A percentile compares a stretch with the other conserved stretches of the same genome.
Evolutionary conservation across 2,329 filamentous ascomycete species (phyloP).

Genomic region (Colletotrichum sidae): DNA sequence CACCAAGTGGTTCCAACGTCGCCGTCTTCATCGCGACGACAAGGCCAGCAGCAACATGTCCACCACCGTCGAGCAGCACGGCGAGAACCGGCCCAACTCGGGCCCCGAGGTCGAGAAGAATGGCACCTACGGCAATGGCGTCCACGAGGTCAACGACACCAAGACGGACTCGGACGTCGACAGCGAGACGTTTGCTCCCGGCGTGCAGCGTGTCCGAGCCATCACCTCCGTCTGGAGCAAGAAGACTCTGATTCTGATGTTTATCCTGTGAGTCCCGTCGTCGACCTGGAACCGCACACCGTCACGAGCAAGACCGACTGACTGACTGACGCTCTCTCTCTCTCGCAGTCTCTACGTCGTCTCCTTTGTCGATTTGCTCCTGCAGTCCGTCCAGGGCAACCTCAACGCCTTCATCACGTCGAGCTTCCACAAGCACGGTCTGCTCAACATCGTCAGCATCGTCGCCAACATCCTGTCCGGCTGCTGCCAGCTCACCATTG

Average conservation of each 20-base stretch:
- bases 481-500: conserved; percentile 54
- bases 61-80: conserved; percentile 19
- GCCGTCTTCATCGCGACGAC: conserved; percentile 11
- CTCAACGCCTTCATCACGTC: conserved; percentile 64
- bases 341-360: conserved; percentile 51
- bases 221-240: conserved; percentile 43
- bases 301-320: background rate
- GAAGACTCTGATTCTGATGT: conserved; percentile 51
- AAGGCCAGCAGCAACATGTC: conserved; percentile 13
- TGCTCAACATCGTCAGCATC: conserved; percentile 73
- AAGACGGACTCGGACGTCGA: conserved; percentile 37
- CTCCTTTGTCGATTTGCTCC: conserved; percentile 50
- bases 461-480: conserved; percentile 62
- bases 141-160: conserved; percentile 17
- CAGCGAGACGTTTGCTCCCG: conserved; percentile 48
- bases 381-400: conserved; percentile 54
- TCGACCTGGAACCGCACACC: background rate
- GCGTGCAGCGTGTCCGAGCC: conserved; percentile 53
- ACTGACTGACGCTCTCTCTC: background rate
- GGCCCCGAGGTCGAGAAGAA: conserved; percentile 33
- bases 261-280: conserved; percentile 49
- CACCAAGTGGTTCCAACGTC: conserved; percentile 14
- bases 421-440: conserved; percentile 71
- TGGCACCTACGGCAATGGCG: conserved; percentile 21
- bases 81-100: conserved; percentile 1